Base-by-base conservation (phyloP, 2,329 filamentous ascomycete species). In the Pseudogymnoascus sp. region DNA sequence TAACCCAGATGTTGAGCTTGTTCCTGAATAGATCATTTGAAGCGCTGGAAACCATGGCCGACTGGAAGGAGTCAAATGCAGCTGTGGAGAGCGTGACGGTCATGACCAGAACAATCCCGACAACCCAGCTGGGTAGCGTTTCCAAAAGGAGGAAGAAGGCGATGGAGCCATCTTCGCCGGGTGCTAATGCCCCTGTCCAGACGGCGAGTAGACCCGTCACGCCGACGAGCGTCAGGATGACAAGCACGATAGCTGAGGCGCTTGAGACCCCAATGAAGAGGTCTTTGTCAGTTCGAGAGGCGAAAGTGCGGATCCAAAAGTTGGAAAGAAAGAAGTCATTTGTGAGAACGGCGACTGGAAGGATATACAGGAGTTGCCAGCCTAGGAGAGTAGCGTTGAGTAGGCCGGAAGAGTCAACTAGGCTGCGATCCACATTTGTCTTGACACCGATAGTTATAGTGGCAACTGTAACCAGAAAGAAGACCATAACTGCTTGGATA, bases 11-110 rank as follows among this genome's bases (percentile, higher is more conserved):
- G 69, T 86, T 87, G 62, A 94, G 83, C 64, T 82, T 84, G 80
- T 94, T 94, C 69, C 90, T 86, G 81, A 93, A 93, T 12, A 94
- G 75, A 71, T 94, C 90, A 77, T 93, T 93, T 67, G 88, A 91
- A 12, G 87, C 88, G 0, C 88, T 89, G n/a, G 88, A 91, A 6
- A 93, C 87, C 87, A 94, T 92, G 67, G 90, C 88, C 1, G 86
- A 89, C 75, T 93, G 91, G 38, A 93, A 80, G 65, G 83, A 88
- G 78, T 94, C 90, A 66, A 94, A 93, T 0, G 90, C 85, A 0
- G 90, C 87, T 2, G 88, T 91, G 69, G 85, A 89, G 60, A 94
- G 82, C 8, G 84, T 84, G 33, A 92, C 84, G 1, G 89, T 84
- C 89, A 94, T 92, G 71, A 93, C 86, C 8, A 94, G 79, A 0